Evolutionary conservation across 2,329 filamentous ascomycete species (phyloP), one percentile per base, ranked within the genome.

Genomic region (Pestalotiopsis sp.): DNA sequence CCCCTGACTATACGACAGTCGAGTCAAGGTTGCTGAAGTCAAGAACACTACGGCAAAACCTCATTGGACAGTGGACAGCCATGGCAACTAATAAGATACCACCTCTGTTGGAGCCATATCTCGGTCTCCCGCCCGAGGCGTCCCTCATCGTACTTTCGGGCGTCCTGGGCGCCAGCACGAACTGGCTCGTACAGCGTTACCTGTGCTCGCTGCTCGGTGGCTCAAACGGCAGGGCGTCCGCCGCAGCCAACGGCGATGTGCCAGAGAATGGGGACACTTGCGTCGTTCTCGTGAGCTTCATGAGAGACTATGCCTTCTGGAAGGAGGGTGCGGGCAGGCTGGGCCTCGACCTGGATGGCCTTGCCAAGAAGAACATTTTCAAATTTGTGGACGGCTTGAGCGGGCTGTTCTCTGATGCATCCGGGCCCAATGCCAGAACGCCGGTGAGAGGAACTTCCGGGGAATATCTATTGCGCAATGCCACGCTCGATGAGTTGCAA

Each of bases 251-350:
- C 30, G 85, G 82, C 63, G 20, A 61, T 24, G 58, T 11, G n/a
- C 24, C 22, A 13, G 30, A n/a, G 35, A 35, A 39, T 35, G 58
- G 30, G n/a, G 58, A 61, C 7, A 61, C 58, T 10, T 61, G 58
- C 38, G 86, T 98, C 0, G 84, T 97, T 3, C 83, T 98, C 3
- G 89, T 96, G 68, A 97, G 92, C 81, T 97, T 96, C 80, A 81
- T 97, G 79, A 86, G 93, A 69, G 91, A 95, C 73, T 87, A 86
- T 70, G 82, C 86, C 1, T 97, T 97, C 76, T 98, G 94, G 94
- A 89, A 83, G 70, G 87, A 90, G 3, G 91, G 92, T 63, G 86
- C 86, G 2, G 86, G 88, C 65, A 90, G 90, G 78, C 79, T 94
- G 75, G 92, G 92, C 2, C 75, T 96, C 62, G 93, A 97, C 78